Percentiles rank a stretch among this genome's conserved stretches.
These are phyloP conservation scores for Pestalotiopsis sp. DNA, from an alignment of 2,329 filamentous ascomycete genomes.

Conservation along the genomic window DNA sequence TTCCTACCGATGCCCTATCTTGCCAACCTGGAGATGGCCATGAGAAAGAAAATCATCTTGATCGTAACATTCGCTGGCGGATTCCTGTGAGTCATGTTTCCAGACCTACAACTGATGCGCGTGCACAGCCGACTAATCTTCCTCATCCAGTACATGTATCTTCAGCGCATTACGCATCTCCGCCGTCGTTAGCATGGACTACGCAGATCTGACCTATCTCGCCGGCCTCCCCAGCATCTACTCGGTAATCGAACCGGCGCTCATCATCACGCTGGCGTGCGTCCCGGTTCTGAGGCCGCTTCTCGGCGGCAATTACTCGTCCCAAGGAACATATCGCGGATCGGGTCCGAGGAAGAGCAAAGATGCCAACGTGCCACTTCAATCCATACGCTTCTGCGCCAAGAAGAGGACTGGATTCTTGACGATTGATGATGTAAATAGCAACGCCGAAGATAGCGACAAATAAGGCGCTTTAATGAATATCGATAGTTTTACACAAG, in stretches of 20 bases:
- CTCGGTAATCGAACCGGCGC: conserved; percentile 7
- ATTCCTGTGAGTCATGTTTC: conserved; percentile 5
- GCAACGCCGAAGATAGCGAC: background rate
- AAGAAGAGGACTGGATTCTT: background rate
- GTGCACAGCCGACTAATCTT: background rate
- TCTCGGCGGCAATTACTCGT: background rate
- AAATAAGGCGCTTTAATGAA: background rate
- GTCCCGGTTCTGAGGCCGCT: conserved; percentile 12
- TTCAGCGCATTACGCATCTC: conserved; percentile 7
- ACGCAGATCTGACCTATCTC: conserved; percentile 9
- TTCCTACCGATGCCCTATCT: conserved; percentile 12
- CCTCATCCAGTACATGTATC: background rate
- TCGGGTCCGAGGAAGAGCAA: background rate
- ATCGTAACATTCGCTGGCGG: conserved; percentile 7
- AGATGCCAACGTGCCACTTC: background rate
- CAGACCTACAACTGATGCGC: background rate
- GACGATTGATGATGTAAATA: background rate
- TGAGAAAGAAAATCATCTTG: background rate
- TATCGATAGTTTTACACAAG: background rate
- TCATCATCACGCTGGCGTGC: conserved; percentile 14
- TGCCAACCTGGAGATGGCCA: background rate
- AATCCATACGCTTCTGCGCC: background rate
- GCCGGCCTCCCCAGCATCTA: background rate
- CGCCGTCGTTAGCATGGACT: conserved; percentile 7
- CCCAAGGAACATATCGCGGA: background rate